Evolutionary conservation across 2,329 filamentous ascomycete genomes (phyloP), one percentile per base, ranked within the genome.

Genomic region (Fusarium gaditjirri): DNA sequence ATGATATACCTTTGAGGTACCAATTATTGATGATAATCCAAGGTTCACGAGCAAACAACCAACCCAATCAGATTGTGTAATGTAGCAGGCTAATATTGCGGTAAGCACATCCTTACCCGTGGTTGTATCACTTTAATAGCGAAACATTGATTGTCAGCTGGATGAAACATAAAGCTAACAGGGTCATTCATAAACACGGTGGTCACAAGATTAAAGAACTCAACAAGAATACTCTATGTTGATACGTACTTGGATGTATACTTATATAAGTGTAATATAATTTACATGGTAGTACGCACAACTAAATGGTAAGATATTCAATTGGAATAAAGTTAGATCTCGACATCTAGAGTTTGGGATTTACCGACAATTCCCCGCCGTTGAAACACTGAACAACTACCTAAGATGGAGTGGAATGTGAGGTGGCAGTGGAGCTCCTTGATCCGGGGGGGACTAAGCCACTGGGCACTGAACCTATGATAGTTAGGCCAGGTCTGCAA

Each of bases 361-460:
- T 76, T 77, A 56, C 76, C 76, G 76, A 71, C 17, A 61, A 75
- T 77, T 61, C 65, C 46, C 76, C 76, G 64, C 46, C 14, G 64
- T 56, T 43, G 60, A 76, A 69, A 66, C 52, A 73, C 65, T 71
- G 56, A 33, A 64, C 68, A 69, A 65, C 71, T 25, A 25, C 25
- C 25, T 29, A 29, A 29, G 27, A 68, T 72, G 56, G 21, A 54
- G 33, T 33, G 73, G 70, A 73, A 71, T 72, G 58, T 63, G 42
- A 62, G 53, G 23, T 25, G 63, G 71, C 66, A 62, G 61, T 63
- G 74, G 63, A 61, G 65, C 64, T 36, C 50, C 62, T 73, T 31
- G 54, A 69, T 57, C 56, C 25, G 55, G n/a, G n/a, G n/a, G 65
- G 68, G 73, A 67, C 75, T 76, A 63, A 75, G 75, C 75, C 72